A percentile compares a stretch with the other conserved stretches of the same genome.
Evolutionary conservation across 2,329 filamentous ascomycete genomes (phyloP).

Genomic region (Simplicillium aogashimaense): DNA sequence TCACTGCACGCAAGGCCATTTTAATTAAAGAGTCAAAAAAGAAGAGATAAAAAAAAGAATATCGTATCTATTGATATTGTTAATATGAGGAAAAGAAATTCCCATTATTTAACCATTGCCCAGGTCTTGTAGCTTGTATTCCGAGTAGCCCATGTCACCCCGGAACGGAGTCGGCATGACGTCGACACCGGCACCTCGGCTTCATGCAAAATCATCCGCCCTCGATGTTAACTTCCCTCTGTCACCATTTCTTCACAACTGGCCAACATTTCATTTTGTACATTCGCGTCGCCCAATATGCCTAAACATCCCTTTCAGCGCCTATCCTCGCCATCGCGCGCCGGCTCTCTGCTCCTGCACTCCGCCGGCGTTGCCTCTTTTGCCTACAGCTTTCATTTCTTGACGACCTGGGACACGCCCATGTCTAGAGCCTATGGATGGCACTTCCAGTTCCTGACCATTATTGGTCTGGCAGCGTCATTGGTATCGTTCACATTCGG

Average conservation of each 20-base stretch:
- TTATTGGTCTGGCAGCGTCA: constrained; percentile 56
- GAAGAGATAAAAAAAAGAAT: too few relatives aligned
- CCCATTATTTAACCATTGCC: too few relatives aligned
- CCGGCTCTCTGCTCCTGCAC: constrained; percentile 54
- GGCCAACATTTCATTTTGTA: too few relatives aligned
- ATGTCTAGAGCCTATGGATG: constrained; percentile 54
- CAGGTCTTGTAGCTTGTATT: too few relatives aligned
- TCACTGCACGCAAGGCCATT: too few relatives aligned
- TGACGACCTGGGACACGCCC: constrained; percentile 36
- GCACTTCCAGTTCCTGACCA: constrained; percentile 65
- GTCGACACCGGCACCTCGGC: constrained; percentile 1
- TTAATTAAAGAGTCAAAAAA: too few relatives aligned
- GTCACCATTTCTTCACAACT: neutral
- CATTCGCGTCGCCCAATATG: constrained; percentile 18
- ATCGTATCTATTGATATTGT: too few relatives aligned
- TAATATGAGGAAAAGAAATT: too few relatives aligned
- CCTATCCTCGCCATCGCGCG: constrained; percentile 53
- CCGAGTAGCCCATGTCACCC: too few relatives aligned
- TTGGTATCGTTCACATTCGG: constrained; percentile 51
- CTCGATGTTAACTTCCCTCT: neutral
- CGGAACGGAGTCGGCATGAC: constrained; percentile 1
- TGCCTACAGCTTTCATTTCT: constrained; percentile 40
- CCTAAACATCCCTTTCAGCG: constrained; percentile 53
- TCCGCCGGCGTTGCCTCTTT: constrained; percentile 42
- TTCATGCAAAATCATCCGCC: constrained; percentile 5